These are phyloP conservation scores for Sporisorium scitamineum DNA, from an alignment of 1,284 basidiomycete species.

Conservation along the genomic window DNA sequence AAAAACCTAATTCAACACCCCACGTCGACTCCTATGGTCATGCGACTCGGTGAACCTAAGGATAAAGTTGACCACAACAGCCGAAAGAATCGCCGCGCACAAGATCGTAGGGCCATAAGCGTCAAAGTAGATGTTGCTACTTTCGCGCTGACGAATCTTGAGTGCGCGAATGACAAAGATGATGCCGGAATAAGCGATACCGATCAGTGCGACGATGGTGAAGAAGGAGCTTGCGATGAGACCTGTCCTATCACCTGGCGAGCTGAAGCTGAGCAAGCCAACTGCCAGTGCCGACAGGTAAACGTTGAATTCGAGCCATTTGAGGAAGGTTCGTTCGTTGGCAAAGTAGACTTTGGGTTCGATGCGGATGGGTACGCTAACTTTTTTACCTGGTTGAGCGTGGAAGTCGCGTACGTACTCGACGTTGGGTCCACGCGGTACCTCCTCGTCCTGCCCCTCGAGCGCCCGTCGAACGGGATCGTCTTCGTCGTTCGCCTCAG, in stretches of 20 bases:
- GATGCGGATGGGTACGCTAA: conserved; percentile 90
- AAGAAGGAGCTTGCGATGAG: conserved; percentile 87
- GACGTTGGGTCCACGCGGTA: conserved; percentile 71
- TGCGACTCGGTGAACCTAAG: conserved; percentile 57
- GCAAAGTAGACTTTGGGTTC: conserved; percentile 99
- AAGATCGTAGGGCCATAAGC: conserved; percentile 64
- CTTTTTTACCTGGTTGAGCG: conserved; percentile 87
- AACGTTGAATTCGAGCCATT: conserved; percentile 91
- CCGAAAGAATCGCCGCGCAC: conserved; percentile 57
- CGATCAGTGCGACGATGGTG: conserved; percentile 86
- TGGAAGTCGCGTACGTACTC: conserved; percentile 79
- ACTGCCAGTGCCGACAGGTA: conserved; percentile 68
- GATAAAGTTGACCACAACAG: conserved; percentile 65
- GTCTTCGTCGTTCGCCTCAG: conserved; percentile 70
- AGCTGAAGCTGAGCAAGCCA: conserved; percentile 80
- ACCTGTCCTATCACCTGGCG: conserved; percentile 80
- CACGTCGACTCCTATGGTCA: conserved; percentile 43
- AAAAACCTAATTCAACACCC: conserved; percentile 51
- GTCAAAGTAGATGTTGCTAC: conserved; percentile 67
- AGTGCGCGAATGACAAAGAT: conserved; percentile 89
- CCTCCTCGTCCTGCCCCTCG: conserved; percentile 65
- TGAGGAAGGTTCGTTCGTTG: conserved; percentile 80
- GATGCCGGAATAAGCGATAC: conserved; percentile 86
- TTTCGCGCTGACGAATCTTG: conserved; percentile 73
- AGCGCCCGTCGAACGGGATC: conserved; percentile 62